These are phyloP conservation scores for Zelonia costaricensis DNA, from an alignment of 208 protist genomes.

Conservation along the genomic window DNA sequence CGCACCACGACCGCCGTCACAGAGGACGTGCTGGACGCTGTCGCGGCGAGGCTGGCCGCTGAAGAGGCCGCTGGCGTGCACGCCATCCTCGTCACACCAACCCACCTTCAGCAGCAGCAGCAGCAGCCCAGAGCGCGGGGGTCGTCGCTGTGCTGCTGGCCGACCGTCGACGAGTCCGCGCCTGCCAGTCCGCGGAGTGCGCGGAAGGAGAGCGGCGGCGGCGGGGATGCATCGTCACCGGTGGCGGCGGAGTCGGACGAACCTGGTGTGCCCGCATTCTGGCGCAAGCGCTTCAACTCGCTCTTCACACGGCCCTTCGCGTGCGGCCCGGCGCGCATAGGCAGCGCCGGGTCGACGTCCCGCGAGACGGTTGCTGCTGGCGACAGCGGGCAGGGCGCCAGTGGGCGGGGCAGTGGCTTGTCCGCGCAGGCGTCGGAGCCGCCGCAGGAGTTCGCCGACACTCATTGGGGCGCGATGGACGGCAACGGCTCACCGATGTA, in stretches of 20 bases:
- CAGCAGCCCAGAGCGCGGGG: not conserved
- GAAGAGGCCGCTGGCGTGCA: not conserved
- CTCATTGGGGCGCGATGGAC: not conserved
- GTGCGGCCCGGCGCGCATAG: not conserved
- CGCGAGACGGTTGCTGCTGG: too few relatives aligned
- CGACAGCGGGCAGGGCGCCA: too few relatives aligned
- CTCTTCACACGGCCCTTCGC: not conserved
- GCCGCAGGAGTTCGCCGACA: not conserved
- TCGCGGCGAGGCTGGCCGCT: not conserved
- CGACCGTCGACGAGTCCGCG: not conserved
- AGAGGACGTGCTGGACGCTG: not conserved
- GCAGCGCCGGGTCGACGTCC: not conserved
- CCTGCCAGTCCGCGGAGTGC: too few relatives aligned
- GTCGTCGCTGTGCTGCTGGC: not conserved
- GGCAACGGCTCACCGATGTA: too few relatives aligned
- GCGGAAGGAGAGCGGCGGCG: not conserved
- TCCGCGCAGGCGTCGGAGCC: too few relatives aligned
- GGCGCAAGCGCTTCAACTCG: not conserved
- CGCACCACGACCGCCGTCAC: conserved; percentile 2
- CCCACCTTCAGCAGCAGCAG: not conserved
- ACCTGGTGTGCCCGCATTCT: not conserved
- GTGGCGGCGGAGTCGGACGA: not conserved
- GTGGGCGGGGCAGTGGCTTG: too few relatives aligned
- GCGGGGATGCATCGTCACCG: not conserved
- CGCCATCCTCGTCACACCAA: not conserved